Evolutionary conservation across 805 yeast species (phyloP), one percentile per base, ranked within the genome.

Genomic region (Yamadazyma paraphyllophila): DNA sequence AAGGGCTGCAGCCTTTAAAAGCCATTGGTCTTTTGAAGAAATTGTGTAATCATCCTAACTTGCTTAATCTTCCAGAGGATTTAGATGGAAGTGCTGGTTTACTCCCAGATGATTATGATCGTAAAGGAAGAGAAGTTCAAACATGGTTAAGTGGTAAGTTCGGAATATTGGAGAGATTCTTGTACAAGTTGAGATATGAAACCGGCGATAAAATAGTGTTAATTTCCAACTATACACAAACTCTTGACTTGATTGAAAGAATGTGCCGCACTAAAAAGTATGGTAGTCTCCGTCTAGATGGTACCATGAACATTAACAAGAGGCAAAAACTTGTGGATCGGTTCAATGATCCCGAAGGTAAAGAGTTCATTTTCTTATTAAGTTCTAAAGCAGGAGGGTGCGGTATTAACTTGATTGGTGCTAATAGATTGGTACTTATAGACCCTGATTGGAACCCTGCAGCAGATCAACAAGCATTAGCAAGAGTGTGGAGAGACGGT

Each of bases 371-470:
- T 2, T 94, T 94, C 56, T 71, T 94, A 48, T 71, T 94, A 43
- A 88, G 96, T 61, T 88, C 96, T 7, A 94, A 94, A 64, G 99
- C 99, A 1, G 99, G 99, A 56, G 99, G 99, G 1, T 94, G 99
- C 73, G 99, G 99, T 67, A 88, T 94, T 58, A 94, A 94, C 62
- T 76, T 94, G 56, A 92, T 94, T 57, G 99, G 99, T 10, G 99
- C 98, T 2, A 94, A 94, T 54, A 76, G 99, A 51, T 71, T 94
- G 50, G 80, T 94, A 15, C 69, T 94, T 39, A 73, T 94, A 60
- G 99, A 94, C 61, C 83, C 83, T 0, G 99, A 94, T 62, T 94
- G 99, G 99, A 92, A 92, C 59, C 99, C 99, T 0, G 98, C 99
- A 0, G 85, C 96, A 1, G 99, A 92, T 61, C 98, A 94, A 62